Conservation (phyloP, 805 yeast genomes). For the Candida pseudofarinosa region DNA sequence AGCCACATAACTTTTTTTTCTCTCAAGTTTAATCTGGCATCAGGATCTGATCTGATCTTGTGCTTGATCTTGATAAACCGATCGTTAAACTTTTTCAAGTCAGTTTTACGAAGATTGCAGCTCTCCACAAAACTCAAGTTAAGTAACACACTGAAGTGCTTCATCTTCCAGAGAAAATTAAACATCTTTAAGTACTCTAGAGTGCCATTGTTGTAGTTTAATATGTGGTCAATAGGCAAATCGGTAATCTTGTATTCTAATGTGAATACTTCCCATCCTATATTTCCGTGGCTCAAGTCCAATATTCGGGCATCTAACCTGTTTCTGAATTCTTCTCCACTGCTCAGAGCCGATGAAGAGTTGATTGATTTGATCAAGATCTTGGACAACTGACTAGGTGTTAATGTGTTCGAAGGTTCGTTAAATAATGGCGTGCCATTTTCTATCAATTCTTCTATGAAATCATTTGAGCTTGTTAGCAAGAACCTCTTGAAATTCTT, state of each 20-base stretch:
- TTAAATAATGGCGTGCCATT: conserved; percentile 52
- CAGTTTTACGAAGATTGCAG: conserved; percentile 22
- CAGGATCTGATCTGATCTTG: conserved; percentile 41
- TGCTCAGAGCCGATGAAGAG: conserved; percentile 46
- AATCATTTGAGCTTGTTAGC: conserved; percentile 76
- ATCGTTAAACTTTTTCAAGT: conserved; percentile 15
- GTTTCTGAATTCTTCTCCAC: conserved; percentile 36
- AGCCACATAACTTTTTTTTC: conserved; percentile 29
- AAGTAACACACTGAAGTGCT: conserved; percentile 55
- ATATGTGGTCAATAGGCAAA: conserved; percentile 46
- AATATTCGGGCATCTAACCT: conserved; percentile 80
- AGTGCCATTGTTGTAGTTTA: conserved; percentile 21
- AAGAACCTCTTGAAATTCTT: conserved; percentile 59
- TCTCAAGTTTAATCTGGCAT: conserved; percentile 19
- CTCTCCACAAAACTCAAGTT: conserved; percentile 28
- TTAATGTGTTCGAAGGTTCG: conserved; percentile 59
- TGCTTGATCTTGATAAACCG: conserved; percentile 11
- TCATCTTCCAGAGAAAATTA: conserved; percentile 79
- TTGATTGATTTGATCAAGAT: conserved; percentile 62
- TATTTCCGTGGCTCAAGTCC: conserved; percentile 59
- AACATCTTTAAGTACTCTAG: conserved; percentile 72
- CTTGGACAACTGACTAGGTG: conserved; percentile 62
- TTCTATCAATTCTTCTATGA: conserved; percentile 60
- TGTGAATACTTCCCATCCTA: conserved; percentile 93
- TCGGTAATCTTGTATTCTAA: conserved; percentile 64